Evolutionary conservation across 768 basidiomycete genomes (phyloP).

Genomic region (Termitomyces sp.): DNA sequence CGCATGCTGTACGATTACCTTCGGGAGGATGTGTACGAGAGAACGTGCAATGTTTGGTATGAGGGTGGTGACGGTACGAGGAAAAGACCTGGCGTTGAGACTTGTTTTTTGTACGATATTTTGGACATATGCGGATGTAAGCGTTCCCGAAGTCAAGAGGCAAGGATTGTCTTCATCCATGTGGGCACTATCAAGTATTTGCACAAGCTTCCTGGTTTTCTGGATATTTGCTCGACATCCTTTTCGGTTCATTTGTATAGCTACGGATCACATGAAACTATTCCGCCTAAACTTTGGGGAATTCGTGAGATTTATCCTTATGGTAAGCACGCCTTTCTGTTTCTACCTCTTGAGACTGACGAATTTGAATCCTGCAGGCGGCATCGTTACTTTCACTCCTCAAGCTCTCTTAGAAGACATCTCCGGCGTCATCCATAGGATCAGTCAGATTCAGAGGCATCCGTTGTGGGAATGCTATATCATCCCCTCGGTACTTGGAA

Average conservation of each 20-base stretch:
- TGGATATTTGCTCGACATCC: constrained; percentile 36
- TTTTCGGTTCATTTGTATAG: constrained; percentile 53
- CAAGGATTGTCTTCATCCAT: constrained; percentile 60
- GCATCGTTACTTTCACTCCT: constrained; percentile 69
- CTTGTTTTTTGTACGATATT: constrained; percentile 33
- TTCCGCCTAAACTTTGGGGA: constrained; percentile 48
- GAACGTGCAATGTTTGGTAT: constrained; percentile 46
- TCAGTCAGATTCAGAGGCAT: constrained; percentile 51
- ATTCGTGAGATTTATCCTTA: constrained; percentile 61
- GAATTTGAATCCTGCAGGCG: constrained; percentile 37
- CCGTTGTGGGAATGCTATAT: constrained; percentile 67
- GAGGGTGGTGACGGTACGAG: constrained; percentile 23
- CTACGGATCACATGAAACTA: constrained; percentile 56
- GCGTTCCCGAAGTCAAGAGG: constrained; percentile 28
- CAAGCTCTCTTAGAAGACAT: constrained; percentile 51
- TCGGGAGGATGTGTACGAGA: constrained; percentile 17
- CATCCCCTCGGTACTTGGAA: constrained; percentile 56
- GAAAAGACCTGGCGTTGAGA: constrained; percentile 32
- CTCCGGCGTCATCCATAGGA: constrained; percentile 36
- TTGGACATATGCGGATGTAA: constrained; percentile 37
- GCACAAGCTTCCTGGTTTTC: constrained; percentile 42
- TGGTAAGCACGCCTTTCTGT: constrained; percentile 25
- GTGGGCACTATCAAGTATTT: constrained; percentile 47
- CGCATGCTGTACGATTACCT: constrained; percentile 38
- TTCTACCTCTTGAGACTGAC: background rate